These are phyloP conservation scores for Dothideomycetes sp. DNA, from an alignment of 2,329 filamentous ascomycete genomes.

Conservation along the genomic window DNA sequence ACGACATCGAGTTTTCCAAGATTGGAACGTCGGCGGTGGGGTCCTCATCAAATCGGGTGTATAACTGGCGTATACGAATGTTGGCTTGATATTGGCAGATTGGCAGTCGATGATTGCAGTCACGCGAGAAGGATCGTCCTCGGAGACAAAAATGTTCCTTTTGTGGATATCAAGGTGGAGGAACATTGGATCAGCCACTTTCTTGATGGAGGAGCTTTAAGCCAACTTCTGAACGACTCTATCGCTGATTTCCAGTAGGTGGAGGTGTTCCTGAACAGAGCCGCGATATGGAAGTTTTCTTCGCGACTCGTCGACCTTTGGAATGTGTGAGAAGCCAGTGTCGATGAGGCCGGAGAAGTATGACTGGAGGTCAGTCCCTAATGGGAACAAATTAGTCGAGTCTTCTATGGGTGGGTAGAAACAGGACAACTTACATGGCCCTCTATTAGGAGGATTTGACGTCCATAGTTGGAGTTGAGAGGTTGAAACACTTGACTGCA, in stretches of 20 bases:
- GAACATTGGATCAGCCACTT: constrained; percentile 17
- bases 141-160: constrained; percentile 28
- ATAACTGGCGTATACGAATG: constrained; percentile 15
- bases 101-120: constrained; percentile 30
- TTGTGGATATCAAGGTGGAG: constrained; percentile 27
- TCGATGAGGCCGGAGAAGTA: neutral
- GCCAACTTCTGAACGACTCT: neutral
- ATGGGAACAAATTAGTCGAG: neutral
- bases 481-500: too few relatives aligned
- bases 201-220: neutral
- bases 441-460: too few relatives aligned
- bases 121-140: constrained; percentile 23
- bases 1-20: too few relatives aligned
- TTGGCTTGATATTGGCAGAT: constrained; percentile 17
- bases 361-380: neutral
- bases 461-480: too few relatives aligned
- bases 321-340: neutral
- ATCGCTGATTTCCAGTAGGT: neutral
- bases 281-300: neutral
- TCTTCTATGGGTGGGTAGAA: neutral
- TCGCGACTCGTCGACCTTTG: neutral
- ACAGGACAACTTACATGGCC: neutral
- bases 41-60: constrained; percentile 19
- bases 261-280: neutral
- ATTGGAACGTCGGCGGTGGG: too few relatives aligned